Percentiles rank a stretch among this genome's conserved stretches.
Conservation (phyloP, 805 yeast genomes). For the Yamadazyma insecticola region DNA sequence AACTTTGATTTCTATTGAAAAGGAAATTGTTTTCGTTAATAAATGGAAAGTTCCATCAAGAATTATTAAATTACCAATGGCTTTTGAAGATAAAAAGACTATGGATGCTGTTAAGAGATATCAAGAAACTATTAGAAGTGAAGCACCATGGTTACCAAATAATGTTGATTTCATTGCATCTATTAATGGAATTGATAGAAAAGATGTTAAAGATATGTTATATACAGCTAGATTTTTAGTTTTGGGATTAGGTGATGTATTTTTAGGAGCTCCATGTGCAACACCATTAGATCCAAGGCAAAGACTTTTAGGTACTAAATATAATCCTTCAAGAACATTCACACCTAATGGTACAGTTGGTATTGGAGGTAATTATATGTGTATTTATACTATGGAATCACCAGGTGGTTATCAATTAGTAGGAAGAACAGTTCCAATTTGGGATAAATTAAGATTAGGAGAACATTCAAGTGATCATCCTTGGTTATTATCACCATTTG, state of each 20-base stretch:
- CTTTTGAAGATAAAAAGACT: conserved; percentile 89
- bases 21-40: conserved; percentile 65
- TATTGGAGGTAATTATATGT: conserved; percentile 98
- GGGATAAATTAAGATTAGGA: conserved; percentile 90
- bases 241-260: conserved; percentile 94
- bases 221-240: conserved; percentile 90
- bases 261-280: conserved; percentile 97
- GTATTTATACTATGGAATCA: conserved; percentile 95
- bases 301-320: conserved; percentile 85
- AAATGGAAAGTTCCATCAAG: conserved; percentile 87
- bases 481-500: conserved; percentile 90
- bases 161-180: conserved; percentile 92
- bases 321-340: conserved; percentile 93
- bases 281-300: conserved; percentile 97
- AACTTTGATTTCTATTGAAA: conserved; percentile 68
- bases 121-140: conserved; percentile 85
- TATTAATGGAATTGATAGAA: conserved; percentile 76
- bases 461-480: conserved; percentile 57
- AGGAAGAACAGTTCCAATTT: conserved; percentile 94
- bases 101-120: conserved; percentile 87
- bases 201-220: conserved; percentile 75
- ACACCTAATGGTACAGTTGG: conserved; percentile 98
- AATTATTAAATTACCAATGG: conserved; percentile 85
- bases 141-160: conserved; percentile 97
- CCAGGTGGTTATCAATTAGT: conserved; percentile 98